These are phyloP conservation scores for Musa acuminata DNA, from an alignment of 176 grass and related monocot genomes.

Conservation along the genomic window DNA sequence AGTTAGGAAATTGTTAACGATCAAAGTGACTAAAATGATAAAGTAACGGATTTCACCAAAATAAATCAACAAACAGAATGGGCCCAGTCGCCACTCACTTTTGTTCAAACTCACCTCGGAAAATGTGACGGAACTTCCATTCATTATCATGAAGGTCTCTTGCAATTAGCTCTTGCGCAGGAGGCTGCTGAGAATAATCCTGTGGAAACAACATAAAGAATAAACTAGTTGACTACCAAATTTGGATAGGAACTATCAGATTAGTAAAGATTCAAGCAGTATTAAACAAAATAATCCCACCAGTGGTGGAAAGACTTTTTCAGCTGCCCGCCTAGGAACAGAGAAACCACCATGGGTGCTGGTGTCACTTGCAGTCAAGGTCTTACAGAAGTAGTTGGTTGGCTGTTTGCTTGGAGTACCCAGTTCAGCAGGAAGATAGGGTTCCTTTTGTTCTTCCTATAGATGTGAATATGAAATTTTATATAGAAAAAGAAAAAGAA, in stretches of 20 bases:
- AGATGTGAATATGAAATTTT: slow-evolving; percentile 17
- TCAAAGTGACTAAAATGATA: too few relatives aligned
- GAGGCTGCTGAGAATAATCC: slow-evolving; percentile 93
- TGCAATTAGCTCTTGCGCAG: slow-evolving; percentile 75
- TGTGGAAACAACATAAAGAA: slow-evolving; percentile 16
- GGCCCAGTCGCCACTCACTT: too few relatives aligned
- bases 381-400: slow-evolving; percentile 97
- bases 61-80: too few relatives aligned
- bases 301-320: slow-evolving; percentile 95
- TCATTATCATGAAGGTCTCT: slow-evolving; percentile 90
- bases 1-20: too few relatives aligned
- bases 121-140: slow-evolving; percentile 98
- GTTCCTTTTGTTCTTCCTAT: slow-evolving; percentile 90
- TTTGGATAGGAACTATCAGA: slow-evolving; percentile 3
- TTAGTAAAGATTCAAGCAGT: neutral
- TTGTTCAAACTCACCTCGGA: slow-evolving; percentile 44
- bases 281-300: slow-evolving; percentile 24
- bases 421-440: slow-evolving; percentile 76
- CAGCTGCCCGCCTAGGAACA: slow-evolving; percentile 82
- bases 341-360: slow-evolving; percentile 98
- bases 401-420: slow-evolving; percentile 80
- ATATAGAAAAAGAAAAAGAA: slow-evolving; percentile 3
- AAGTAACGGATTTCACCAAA: too few relatives aligned
- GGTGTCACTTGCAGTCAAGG: slow-evolving; percentile 89
- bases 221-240: slow-evolving; percentile 10